Base-by-base conservation (phyloP, 2,329 filamentous ascomycete genomes). In the Plectosphaerella sp. region DNA sequence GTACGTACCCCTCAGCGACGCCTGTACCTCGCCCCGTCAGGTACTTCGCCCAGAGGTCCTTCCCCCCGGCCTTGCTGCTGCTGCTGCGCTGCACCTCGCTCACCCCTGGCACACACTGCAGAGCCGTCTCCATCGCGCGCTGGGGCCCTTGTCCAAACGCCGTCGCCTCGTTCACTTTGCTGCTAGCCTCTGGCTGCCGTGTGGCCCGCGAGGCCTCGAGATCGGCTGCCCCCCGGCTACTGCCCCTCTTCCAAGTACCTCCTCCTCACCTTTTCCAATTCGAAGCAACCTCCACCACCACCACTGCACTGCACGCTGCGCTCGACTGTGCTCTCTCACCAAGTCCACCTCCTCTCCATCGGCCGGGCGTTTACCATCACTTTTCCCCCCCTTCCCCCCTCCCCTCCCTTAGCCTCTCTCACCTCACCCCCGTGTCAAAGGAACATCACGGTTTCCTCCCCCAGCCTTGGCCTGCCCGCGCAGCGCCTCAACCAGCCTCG, bases 211-310 rank as follows among this genome's bases (percentile, higher is more conserved):
- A 46, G 22, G 43, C 43, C 43, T 46, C 43, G 39, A 49, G 48
- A 49, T 49, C 41, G 41, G 41, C 41, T 43, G 41, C 41, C 41
- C 41, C 41, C 41, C 41, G 41, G 41, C 18, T 20, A 18, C 48
- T 43, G 22, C 48, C 48, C 48, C 36, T 48, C 47, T 46, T 46
- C 43, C 48, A 49, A 49, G 48, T 49, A 49, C 48, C 48, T 49
- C 47, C 41, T 48, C 39, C 41, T 48, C 39, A 25, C 37, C 48
- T 49, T 49, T 49, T 45, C 28, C 48, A 43, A 49, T 48, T 48
- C 47, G 28, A 33, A 43, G 41, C 41, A 20, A 43, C 41, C 41
- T 43, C 41, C 41, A 9, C 41, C 41, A 43, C 37, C 14, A 41
- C 37, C 37, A 41, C 41, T 16, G 41, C n/a, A 12, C 41, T 18